Percentiles rank a stretch among this genome's conserved stretches.
These are phyloP conservation scores for Dentipellis fragilis DNA, from an alignment of 768 basidiomycete species.

Conservation along the genomic window DNA sequence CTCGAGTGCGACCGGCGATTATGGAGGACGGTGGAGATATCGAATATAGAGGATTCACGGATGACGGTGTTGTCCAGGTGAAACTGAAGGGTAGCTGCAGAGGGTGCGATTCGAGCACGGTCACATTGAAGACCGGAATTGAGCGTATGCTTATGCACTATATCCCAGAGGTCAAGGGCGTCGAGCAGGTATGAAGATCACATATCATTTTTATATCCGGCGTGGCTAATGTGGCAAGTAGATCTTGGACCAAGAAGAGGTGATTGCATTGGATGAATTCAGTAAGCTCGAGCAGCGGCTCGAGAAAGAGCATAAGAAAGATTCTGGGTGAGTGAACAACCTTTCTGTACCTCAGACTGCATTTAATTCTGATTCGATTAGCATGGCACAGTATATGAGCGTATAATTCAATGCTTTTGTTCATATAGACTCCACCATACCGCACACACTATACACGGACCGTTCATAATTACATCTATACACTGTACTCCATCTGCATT, in stretches of 20 bases:
- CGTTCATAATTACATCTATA: too few relatives aligned
- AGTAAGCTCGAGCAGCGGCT: conserved; percentile 74
- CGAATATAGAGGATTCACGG: conserved; percentile 86
- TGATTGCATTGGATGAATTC: conserved; percentile 81
- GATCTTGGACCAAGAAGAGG: conserved; percentile 87
- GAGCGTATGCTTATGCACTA: conserved; percentile 99
- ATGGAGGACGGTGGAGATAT: conserved; percentile 99
- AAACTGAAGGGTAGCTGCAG: conserved; percentile 96
- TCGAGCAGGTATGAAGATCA: conserved; percentile 61
- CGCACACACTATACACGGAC: too few relatives aligned
- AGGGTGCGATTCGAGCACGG: conserved; percentile 88
- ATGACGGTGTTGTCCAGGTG: conserved; percentile 74
- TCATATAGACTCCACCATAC: too few relatives aligned
- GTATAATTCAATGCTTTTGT: conserved; percentile 25
- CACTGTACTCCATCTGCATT: too few relatives aligned
- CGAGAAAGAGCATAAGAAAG: conserved; percentile 26
- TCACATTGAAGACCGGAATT: conserved; percentile 93
- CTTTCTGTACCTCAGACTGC: background rate
- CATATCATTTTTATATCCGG: background rate
- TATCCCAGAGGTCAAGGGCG: conserved; percentile 89
- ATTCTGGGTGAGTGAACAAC: conserved; percentile 35
- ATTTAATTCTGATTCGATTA: conserved; percentile 17
- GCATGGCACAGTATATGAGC: conserved; percentile 82
- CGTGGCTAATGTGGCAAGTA: conserved; percentile 21
- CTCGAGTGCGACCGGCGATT: conserved; percentile 89